Evolutionary conservation across 202 grass and related monocot species (phyloP), one percentile per base, ranked within the genome.

Genomic region (Carex arenaria): DNA sequence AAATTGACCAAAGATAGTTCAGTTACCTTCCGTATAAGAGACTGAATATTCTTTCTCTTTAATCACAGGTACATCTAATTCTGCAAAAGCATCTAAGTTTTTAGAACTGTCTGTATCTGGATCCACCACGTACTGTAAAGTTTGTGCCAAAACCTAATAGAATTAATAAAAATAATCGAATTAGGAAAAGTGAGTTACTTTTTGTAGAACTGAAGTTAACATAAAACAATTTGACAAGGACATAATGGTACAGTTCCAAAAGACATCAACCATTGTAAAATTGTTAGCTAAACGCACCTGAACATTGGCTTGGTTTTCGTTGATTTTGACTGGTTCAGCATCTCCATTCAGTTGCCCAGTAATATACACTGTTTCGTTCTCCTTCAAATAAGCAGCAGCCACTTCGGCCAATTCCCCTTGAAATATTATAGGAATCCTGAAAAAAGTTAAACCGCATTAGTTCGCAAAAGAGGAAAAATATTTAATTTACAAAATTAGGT

Each of bases 341-440:
- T 96, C 85, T 77, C 96, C 87, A 84, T 88, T 94, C 81, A 99
- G 61, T 78, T 95, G 81, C 3, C 96, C 93, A 83, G 78, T 86
- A 18, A 99, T 86, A 61, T 72, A 80, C 8, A 99, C 84, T 36
- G 89, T 84, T 54, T 99, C 93, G 64, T 92, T 99, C 86, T 95
- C 91, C 86, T 99, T 86, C 81, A 96, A 83, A 72, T 94, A 79
- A 82, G 79, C 81, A 45, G 91, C 86, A 54, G 93, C 93, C 80
- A 90, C 53, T 88, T 96, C 91, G 77, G 96, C 93, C 89, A 95
- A 84, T 47, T 94, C 88, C 15, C 89, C 96, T 84, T 92, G 87
- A 93, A 99, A 99, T 22, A 94, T 92, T 61, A 95, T 73, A 22
- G 93, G 93, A 85, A 99, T 92, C 93, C 91, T 99, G 83, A 83